Evolutionary conservation across 257 asterid species (phyloP), one percentile per base, ranked within the genome.

Genomic region (Primulina eburnea): DNA sequence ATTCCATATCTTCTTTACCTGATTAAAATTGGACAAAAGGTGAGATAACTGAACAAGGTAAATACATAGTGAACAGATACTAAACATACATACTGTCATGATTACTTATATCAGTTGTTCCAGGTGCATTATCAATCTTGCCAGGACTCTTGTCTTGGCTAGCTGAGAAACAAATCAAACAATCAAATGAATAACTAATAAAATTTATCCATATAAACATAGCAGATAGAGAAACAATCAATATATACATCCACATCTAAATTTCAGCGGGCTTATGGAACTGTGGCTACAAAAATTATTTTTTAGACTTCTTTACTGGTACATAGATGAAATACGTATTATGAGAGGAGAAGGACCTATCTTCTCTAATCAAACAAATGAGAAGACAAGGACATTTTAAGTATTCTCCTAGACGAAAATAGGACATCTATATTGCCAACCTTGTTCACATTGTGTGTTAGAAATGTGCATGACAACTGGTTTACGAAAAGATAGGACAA

Each of bases 121-220:
- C 82, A 70, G 64, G 73, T 9, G 74, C 62, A 70, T 62, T 68
- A 63, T 68, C 89, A 47, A 62, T 82, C 69, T 88, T 74, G 69
- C 77, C 79, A 0, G 75, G 78, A 71, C 78, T 78, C 57, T 73
- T 77, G 69, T 78, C 92, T 86, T 80, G 77, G 82, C 83, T 75
- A 70, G 50, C 98, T 89, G 96, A 79, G 72, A 76, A 75, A 74
- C n/a, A n/a, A n/a, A n/a, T n/a, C n/a, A n/a, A n/a, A n/a, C 72
- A 71, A 74, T 28, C 59, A 72, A 50, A 50, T 38, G 21, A 76
- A 52, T 53, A 77, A 74, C 72, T 65, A 76, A 72, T 60, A 75
- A 67, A 63, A 77, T 53, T 56, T 20, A 64, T 78, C 30, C 71
- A 64, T 65, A 71, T 43, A 16, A 77, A 61, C 70, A 68, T 18